Conservation (phyloP, 1,284 basidiomycete genomes). For the Lentinus polychrous region DNA sequence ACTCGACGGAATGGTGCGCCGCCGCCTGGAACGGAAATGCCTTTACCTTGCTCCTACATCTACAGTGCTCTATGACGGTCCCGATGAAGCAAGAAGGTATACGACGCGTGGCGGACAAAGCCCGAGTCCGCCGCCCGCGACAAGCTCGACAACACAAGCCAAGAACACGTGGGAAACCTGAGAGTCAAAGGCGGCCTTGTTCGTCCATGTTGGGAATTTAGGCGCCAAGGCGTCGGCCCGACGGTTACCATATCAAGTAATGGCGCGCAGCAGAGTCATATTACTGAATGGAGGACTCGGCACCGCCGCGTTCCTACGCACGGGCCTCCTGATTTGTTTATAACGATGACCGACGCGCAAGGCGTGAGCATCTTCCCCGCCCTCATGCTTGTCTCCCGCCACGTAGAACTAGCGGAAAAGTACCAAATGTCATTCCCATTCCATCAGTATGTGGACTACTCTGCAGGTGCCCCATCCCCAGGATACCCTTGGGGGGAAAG, state of each 20-base stretch:
- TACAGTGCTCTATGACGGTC: too few species aligned
- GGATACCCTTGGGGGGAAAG: not conserved
- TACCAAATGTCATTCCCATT: slow-evolving; percentile 7
- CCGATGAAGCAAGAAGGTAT: too few species aligned
- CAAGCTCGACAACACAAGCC: too few species aligned
- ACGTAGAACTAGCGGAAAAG: not conserved
- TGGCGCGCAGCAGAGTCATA: not conserved
- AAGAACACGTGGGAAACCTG: not conserved
- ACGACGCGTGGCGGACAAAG: too few species aligned
- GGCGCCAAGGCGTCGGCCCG: not conserved
- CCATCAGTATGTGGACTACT: slow-evolving; percentile 5
- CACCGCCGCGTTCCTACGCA: slow-evolving; percentile 2
- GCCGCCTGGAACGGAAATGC: too few species aligned
- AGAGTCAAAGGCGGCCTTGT: not conserved
- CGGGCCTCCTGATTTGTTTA: slow-evolving; percentile 2
- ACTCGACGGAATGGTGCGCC: too few species aligned
- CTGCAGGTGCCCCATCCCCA: slow-evolving; percentile 1
- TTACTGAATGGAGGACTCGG: slow-evolving; percentile 5
- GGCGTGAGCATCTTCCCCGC: not conserved
- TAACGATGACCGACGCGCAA: slow-evolving; percentile 4
- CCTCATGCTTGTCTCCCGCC: slow-evolving; percentile 2
- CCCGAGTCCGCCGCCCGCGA: too few species aligned
- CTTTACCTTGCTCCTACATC: too few species aligned
- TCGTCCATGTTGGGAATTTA: not conserved
- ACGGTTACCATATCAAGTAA: not conserved